These are phyloP conservation scores for Cryptococcus sp. DNA, from an alignment of 1,284 basidiomycete genomes.

Conservation along the genomic window DNA sequence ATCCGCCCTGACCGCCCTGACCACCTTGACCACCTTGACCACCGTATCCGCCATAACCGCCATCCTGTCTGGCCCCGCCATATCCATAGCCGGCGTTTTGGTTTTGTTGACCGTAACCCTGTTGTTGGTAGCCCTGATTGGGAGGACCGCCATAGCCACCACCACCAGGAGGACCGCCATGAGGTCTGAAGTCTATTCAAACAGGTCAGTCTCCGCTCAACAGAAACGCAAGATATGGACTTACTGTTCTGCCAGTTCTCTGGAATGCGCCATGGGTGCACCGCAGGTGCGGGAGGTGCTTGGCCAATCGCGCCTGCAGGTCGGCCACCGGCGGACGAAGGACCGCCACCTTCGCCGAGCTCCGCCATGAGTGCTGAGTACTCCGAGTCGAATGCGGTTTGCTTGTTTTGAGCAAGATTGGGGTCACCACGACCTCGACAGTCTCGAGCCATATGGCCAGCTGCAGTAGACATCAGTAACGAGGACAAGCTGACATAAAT, in stretches of 20 bases:
- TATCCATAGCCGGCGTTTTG: constrained; percentile 33
- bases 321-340: constrained; percentile 52
- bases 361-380: constrained; percentile 98
- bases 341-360: constrained; percentile 75
- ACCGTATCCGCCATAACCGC: constrained; percentile 10
- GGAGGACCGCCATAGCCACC: constrained; percentile 19
- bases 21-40: background rate
- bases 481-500: background rate
- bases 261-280: constrained; percentile 58
- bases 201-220: background rate
- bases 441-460: constrained; percentile 94
- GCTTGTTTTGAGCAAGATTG: constrained; percentile 53
- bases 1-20: constrained; percentile 6
- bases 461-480: constrained; percentile 21
- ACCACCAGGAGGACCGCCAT: constrained; percentile 16
- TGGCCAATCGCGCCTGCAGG: constrained; percentile 40
- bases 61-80: constrained; percentile 25
- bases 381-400: constrained; percentile 81
- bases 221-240: constrained; percentile 7
- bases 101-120: constrained; percentile 15
- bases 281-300: constrained; percentile 35
- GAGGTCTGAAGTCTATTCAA: background rate
- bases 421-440: constrained; percentile 66
- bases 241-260: constrained; percentile 55
- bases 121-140: constrained; percentile 11